These are phyloP conservation scores for Polyporus arcularius DNA, from an alignment of 768 basidiomycete species.

Conservation along the genomic window DNA sequence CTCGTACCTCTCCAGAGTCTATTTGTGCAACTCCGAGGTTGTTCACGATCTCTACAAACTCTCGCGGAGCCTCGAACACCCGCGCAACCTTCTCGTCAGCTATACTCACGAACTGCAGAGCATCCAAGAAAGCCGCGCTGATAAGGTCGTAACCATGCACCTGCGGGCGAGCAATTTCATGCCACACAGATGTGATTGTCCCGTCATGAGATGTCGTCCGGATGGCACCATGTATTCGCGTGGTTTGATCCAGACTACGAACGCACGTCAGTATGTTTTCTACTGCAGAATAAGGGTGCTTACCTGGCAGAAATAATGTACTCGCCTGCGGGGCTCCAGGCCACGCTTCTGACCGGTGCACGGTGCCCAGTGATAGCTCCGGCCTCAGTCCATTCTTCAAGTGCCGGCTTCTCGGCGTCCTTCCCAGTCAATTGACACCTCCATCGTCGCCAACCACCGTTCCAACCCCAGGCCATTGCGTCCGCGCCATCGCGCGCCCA, in stretches of 20 bases:
- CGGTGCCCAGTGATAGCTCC: constrained; percentile 87
- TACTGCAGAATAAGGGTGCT: constrained; percentile 20
- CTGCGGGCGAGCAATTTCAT: constrained; percentile 90
- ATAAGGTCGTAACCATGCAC: constrained; percentile 96
- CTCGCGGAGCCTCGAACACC: constrained; percentile 87
- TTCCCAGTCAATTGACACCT: constrained; percentile 32
- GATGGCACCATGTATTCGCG: constrained; percentile 78
- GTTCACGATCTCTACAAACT: constrained; percentile 70
- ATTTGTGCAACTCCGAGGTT: constrained; percentile 50
- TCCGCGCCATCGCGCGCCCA: constrained; percentile 70
- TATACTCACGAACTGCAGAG: constrained; percentile 82
- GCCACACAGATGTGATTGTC: constrained; percentile 53
- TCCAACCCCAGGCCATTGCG: constrained; percentile 89
- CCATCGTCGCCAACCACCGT: constrained; percentile 94
- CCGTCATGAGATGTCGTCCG: constrained; percentile 18
- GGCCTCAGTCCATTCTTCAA: constrained; percentile 69
- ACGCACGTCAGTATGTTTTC: not conserved
- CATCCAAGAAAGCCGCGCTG: constrained; percentile 71
- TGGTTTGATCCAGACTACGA: constrained; percentile 84
- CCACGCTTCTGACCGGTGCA: constrained; percentile 74
- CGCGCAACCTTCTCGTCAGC: constrained; percentile 96
- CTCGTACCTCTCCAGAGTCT: constrained; percentile 50
- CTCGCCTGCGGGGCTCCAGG: constrained; percentile 86
- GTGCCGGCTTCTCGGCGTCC: constrained; percentile 6
- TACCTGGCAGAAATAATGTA: constrained; percentile 88